Percentiles rank a stretch among this genome's conserved stretches.
Evolutionary conservation across 495 filamentous ascomycete genomes (phyloP).

Genomic region (Hypomontagnella submonticulosa): DNA sequence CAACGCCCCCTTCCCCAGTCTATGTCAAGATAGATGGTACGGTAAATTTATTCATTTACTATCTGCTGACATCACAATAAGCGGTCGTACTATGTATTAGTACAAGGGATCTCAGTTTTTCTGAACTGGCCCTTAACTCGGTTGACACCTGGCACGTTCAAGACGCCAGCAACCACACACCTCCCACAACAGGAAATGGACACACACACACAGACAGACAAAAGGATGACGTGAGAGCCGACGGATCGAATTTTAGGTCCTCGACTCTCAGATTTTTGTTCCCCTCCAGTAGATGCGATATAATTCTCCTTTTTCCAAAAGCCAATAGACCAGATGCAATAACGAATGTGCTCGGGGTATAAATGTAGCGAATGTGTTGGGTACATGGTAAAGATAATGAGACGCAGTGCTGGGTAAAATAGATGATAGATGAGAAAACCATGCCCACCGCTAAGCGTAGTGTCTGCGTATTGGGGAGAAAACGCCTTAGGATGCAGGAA

Average conservation of each 20-base stretch:
- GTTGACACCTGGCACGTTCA: too few species aligned
- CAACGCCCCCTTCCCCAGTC: too few species aligned
- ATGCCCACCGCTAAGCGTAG: not conserved
- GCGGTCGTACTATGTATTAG: too few species aligned
- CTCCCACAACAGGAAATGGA: not conserved
- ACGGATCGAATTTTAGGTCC: conserved; percentile 6
- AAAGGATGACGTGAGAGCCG: conserved; percentile 1
- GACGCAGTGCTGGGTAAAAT: not conserved
- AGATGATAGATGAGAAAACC: conserved; percentile 9
- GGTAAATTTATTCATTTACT: too few species aligned
- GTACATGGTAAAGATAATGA: conserved; percentile 6
- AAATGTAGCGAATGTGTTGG: conserved; percentile 24
- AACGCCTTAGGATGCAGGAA: too few species aligned
- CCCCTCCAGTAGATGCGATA: conserved; percentile 18
- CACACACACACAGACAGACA: conserved; percentile 4
- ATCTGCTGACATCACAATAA: too few species aligned
- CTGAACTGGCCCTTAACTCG: too few species aligned
- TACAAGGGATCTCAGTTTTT: too few species aligned
- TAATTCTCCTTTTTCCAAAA: not conserved
- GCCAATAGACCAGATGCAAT: conserved; percentile 25
- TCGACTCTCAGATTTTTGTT: conserved; percentile 1
- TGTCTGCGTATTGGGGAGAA: not conserved
- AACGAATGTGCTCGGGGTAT: conserved; percentile 41
- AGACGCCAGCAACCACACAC: too few species aligned
- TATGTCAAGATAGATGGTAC: too few species aligned